Base-by-base conservation (phyloP, 2,329 filamentous ascomycete genomes). In the Cordyceps cateniannulata region DNA sequence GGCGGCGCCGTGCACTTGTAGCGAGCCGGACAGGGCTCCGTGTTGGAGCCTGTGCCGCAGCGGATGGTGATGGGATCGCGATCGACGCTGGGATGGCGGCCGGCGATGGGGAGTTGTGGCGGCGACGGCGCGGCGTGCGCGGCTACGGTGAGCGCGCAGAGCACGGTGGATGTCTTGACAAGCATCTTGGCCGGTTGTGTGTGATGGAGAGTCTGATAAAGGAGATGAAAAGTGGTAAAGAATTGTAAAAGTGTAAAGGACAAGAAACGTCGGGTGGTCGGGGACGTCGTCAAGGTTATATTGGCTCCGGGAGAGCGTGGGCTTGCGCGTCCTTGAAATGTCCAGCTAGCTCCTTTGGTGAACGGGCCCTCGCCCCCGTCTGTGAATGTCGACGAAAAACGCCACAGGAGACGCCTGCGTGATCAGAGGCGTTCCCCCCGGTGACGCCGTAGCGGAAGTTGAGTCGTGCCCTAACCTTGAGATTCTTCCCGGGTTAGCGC, bases 1-100 rank as follows among this genome's bases (percentile, higher is more conserved):
- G 47, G 20, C 22, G 53, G 60, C 27, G 60, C 60, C 25, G 60
- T 61, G 47, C 60, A 61, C 38, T 51, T 61, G 47, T 40, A 61
- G 25, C 27, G 22, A 10, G 22, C 25, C 18, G 60, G 60, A 18
- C 60, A 61, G 27, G 18, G 35, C 40, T 61, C 42, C 5, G 60
- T 61, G 38, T 61, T 61, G 45, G 60, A 32, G 10, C 60, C 60
- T 7, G 60, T 61, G 40, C 60, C 60, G 47, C 60, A 61, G 25
- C 60, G 60, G 47, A 61, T 61, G 22, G 60, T 61, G 22, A 45
- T 22, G 20, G 60, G 60, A 42, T 57, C 53, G 24, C 32, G 58
- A 22, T 48, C 50, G 10, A 50, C 18, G 18, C 22, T 24, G 20
- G 12, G 22, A 18, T 4, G 22, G 10, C n/a, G 27, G 16, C 16